A percentile compares a stretch with the other conserved stretches of the same genome.
Evolutionary conservation across 2,329 filamentous ascomycete genomes (phyloP).

Genomic region (Clarireedia paspali): DNA sequence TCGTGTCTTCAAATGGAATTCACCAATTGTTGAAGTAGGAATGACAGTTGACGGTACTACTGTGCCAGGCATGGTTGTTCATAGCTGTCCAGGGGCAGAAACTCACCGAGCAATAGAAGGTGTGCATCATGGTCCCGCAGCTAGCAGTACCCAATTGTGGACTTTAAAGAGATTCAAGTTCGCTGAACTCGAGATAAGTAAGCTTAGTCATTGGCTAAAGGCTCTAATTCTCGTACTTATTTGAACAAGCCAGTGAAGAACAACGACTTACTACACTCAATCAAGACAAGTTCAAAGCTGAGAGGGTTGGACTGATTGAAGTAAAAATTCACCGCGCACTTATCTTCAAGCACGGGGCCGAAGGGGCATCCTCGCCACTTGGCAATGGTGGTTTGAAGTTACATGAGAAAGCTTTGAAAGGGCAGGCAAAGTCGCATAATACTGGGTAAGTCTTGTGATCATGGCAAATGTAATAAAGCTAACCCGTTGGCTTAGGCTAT

Average conservation of each 20-base stretch:
- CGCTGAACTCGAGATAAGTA: constrained; percentile 1
- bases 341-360: not conserved
- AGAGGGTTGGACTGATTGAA: not conserved
- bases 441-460: not conserved
- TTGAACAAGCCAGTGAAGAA: not conserved
- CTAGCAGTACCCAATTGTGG: too few species aligned
- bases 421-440: not conserved
- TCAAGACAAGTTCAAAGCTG: not conserved
- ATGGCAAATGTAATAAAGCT: not conserved
- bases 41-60: not conserved
- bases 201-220: too few species aligned
- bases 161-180: not conserved
- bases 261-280: not conserved
- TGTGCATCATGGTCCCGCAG: too few species aligned
- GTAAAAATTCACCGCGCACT: not conserved
- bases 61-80: too few species aligned
- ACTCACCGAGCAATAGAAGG: too few species aligned
- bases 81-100: not conserved
- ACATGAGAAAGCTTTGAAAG: constrained; percentile 6
- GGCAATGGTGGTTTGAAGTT: not conserved
- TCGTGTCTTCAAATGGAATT: not conserved
- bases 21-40: not conserved
- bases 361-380: too few species aligned
- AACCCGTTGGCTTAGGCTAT: not conserved
- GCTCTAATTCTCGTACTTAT: not conserved